Evolutionary conservation across 2,329 filamentous ascomycete genomes (phyloP).

Genomic region (Helotiales sp.): DNA sequence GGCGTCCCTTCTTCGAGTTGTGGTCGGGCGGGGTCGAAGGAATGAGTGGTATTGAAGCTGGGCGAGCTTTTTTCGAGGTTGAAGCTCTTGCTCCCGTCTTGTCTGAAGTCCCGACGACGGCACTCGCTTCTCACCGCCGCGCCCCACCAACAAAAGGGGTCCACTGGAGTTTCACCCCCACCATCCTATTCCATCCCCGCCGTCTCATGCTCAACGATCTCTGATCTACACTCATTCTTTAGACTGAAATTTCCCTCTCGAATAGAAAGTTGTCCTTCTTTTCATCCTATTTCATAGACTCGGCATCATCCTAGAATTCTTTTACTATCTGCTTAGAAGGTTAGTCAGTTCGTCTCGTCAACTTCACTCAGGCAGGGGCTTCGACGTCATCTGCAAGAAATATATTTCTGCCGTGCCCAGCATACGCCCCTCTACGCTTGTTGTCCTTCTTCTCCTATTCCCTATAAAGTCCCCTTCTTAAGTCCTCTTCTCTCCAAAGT

Average conservation of each 20-base stretch:
- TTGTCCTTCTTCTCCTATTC: not conserved
- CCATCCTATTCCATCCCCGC: not conserved
- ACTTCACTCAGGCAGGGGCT: not conserved
- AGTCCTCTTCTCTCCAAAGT: not conserved
- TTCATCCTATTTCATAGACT: not conserved
- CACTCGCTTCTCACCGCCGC: constrained; percentile 4
- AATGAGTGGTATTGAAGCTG: constrained; percentile 10
- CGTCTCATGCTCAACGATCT: constrained; percentile 1
- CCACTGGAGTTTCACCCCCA: not conserved
- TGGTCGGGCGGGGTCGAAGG: not conserved
- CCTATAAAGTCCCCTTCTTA: not conserved
- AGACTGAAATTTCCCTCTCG: not conserved
- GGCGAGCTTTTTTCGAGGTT: constrained; percentile 28
- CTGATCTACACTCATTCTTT: constrained; percentile 3
- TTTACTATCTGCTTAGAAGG: not conserved
- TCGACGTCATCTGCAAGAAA: constrained; percentile 5
- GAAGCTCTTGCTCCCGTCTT: constrained; percentile 8
- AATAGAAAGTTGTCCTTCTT: not conserved
- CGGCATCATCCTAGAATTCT: not conserved
- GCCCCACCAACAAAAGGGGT: not conserved
- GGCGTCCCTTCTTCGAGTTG: constrained; percentile 26
- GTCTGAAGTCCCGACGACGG: not conserved
- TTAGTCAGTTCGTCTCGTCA: not conserved
- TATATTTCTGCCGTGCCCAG: constrained; percentile 5
- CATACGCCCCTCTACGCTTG: not conserved